phyloP scores from a whole-genome alignment of 768 basidiomycete species.

The Holtermanniella nyarrowii region DNA sequence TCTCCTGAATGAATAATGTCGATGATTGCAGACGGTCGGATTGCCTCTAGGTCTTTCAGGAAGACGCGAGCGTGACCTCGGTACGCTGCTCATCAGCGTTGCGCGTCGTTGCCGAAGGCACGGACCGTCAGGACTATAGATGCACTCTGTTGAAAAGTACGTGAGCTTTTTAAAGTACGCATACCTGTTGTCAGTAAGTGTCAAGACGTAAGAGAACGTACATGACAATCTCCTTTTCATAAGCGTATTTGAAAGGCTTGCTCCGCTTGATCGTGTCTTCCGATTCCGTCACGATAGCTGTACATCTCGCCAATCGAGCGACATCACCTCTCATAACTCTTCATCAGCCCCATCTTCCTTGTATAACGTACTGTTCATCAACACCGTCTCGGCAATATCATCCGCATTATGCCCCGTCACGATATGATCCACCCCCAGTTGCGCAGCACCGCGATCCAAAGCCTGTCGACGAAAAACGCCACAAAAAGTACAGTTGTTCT shows the following conservation, averaged over 20 bases:
- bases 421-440: slow-evolving; percentile 85
- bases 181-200: slow-evolving; percentile 52
- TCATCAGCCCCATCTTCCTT: background rate
- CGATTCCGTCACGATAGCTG: slow-evolving; percentile 85
- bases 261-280: slow-evolving; percentile 93
- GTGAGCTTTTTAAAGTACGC: slow-evolving; percentile 99
- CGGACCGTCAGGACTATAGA: slow-evolving; percentile 76
- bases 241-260: slow-evolving; percentile 99
- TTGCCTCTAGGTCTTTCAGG: slow-evolving; percentile 88
- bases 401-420: slow-evolving; percentile 99
- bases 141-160: slow-evolving; percentile 98
- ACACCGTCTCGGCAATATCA: slow-evolving; percentile 94
- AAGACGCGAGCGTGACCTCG: slow-evolving; percentile 90
- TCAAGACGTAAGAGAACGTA: slow-evolving; percentile 40
- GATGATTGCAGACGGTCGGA: slow-evolving; percentile 87
- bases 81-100: slow-evolving; percentile 51
- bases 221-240: slow-evolving; percentile 99
- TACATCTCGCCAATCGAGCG: slow-evolving; percentile 84
- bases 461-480: slow-evolving; percentile 96
- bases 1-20: slow-evolving; percentile 97
- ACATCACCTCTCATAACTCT: slow-evolving; percentile 97
- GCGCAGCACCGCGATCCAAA: slow-evolving; percentile 82
- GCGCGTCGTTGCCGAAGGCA: background rate
- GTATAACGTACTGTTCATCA: slow-evolving; percentile 82
- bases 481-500: slow-evolving; percentile 99